phyloP scores from a whole-genome alignment of 768 basidiomycete genomes.

The Naganishia vishniacii region DNA sequence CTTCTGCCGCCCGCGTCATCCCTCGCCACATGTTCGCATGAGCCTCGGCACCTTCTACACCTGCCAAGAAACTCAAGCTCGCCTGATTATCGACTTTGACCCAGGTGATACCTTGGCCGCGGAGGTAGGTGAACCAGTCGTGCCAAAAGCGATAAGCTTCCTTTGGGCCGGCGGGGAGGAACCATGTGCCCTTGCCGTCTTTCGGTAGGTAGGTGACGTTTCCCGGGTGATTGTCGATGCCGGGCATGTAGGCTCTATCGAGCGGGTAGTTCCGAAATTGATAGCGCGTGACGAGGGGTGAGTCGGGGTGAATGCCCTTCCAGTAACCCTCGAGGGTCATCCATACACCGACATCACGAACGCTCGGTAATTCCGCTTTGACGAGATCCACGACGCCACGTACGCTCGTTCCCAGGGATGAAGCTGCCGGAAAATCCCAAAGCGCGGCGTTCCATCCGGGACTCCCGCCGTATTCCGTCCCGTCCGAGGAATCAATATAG shows the following conservation, averaged over 20 bases:
- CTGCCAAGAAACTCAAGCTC: slow-evolving; percentile 23
- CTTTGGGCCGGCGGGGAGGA: slow-evolving; percentile 30
- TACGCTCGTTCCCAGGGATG: slow-evolving; percentile 25
- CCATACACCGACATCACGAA: slow-evolving; percentile 35
- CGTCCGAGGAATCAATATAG: slow-evolving; percentile 19
- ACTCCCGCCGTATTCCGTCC: background rate
- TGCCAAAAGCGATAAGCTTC: slow-evolving; percentile 36
- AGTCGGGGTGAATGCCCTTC: slow-evolving; percentile 32
- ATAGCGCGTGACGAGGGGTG: slow-evolving; percentile 29
- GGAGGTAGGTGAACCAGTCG: slow-evolving; percentile 35
- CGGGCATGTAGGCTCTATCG: slow-evolving; percentile 6
- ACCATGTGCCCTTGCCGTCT: slow-evolving; percentile 25
- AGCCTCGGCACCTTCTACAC: slow-evolving; percentile 16
- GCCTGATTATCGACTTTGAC: slow-evolving; percentile 44
- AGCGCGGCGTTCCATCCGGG: background rate
- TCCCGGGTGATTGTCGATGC: slow-evolving; percentile 28
- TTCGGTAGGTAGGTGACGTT: slow-evolving; percentile 18
- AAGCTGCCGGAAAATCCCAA: slow-evolving; percentile 25
- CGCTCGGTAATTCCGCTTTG: background rate
- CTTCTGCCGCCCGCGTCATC: slow-evolving; percentile 31
- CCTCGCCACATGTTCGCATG: slow-evolving; percentile 36
- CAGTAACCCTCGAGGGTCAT: slow-evolving; percentile 40
- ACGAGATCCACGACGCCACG: slow-evolving; percentile 16
- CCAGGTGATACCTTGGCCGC: slow-evolving; percentile 32
- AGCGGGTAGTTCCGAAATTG: slow-evolving; percentile 25